phyloP scores from a whole-genome alignment of 2,329 filamentous ascomycete species.

The Zymoseptoria pseudotritici region DNA sequence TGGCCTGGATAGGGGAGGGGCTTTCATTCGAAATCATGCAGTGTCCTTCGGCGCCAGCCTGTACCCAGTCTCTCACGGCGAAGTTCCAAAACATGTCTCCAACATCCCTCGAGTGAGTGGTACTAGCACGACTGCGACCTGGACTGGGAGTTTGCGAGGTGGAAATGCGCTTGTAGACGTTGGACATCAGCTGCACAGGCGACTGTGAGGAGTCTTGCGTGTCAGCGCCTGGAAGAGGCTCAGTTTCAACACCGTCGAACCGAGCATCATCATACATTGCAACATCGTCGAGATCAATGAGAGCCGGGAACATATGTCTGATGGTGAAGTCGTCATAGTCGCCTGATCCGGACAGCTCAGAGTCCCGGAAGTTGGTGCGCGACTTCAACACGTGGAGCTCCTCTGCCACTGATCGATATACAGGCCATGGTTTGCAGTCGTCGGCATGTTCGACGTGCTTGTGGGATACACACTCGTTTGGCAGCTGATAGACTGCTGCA shows the following conservation, averaged over 20 bases:
- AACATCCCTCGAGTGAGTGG: slow-evolving; percentile 6
- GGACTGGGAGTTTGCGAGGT: slow-evolving; percentile 11
- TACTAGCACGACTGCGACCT: slow-evolving; percentile 2
- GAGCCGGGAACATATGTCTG: slow-evolving; percentile 8
- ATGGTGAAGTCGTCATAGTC: slow-evolving; percentile 19
- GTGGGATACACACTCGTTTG: background rate
- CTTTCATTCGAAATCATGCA: background rate
- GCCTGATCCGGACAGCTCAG: background rate
- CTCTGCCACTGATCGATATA: background rate
- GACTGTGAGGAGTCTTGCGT: background rate
- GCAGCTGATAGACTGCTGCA: background rate
- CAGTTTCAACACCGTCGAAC: background rate
- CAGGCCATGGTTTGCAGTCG: background rate
- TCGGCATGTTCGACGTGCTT: background rate
- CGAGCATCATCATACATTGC: slow-evolving; percentile 7
- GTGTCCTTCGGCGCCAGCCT: background rate
- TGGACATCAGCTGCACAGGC: background rate
- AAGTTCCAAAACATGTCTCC: slow-evolving; percentile 15
- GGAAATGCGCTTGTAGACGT: slow-evolving; percentile 9
- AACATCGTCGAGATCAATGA: background rate
- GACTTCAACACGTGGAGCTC: background rate
- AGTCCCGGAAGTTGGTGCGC: background rate
- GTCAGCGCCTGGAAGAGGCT: background rate
- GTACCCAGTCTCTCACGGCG: background rate
- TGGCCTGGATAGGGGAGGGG: background rate